These are phyloP conservation scores for Schwanniomyces pseudopolymorphus DNA, from an alignment of 805 yeast genomes.

Conservation along the genomic window DNA sequence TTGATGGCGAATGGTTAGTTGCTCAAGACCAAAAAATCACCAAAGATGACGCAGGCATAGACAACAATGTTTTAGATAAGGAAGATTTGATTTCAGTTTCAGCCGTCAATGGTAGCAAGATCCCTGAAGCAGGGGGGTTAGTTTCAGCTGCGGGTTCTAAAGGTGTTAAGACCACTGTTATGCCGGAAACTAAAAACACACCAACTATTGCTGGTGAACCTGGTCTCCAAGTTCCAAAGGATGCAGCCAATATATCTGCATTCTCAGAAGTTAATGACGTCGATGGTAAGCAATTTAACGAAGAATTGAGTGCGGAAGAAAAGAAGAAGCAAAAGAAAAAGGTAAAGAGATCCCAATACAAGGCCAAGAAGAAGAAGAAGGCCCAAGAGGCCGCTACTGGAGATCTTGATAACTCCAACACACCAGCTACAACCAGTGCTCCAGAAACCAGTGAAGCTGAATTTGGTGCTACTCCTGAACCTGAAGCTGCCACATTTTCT, in stretches of 20 bases:
- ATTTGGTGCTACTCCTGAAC: constrained; percentile 17
- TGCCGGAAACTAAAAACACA: constrained; percentile 31
- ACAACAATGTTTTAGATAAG: constrained; percentile 48
- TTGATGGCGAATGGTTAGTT: constrained; percentile 66
- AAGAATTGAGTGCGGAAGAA: constrained; percentile 28
- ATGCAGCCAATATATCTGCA: constrained; percentile 65
- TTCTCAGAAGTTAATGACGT: constrained; percentile 57
- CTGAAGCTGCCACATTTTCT: constrained; percentile 10
- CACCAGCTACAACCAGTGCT: not conserved
- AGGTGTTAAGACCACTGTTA: constrained; percentile 32
- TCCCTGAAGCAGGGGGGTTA: constrained; percentile 36
- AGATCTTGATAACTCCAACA: constrained; percentile 18
- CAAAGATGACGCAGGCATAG: constrained; percentile 49
- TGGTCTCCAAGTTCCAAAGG: constrained; percentile 65
- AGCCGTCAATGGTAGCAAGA: constrained; percentile 17
- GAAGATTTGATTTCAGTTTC: constrained; percentile 28
- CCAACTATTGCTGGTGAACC: constrained; percentile 61
- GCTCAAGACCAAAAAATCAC: constrained; percentile 39
- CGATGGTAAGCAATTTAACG: constrained; percentile 52
- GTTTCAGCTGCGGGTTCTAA: constrained; percentile 16
- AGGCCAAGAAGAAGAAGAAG: constrained; percentile 40
- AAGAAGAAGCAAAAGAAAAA: constrained; percentile 44
- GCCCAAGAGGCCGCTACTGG: constrained; percentile 15
- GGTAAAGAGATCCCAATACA: constrained; percentile 43
- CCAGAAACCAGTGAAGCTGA: not conserved